These are phyloP conservation scores for Fusarium sp. DNA, from an alignment of 2,329 filamentous ascomycete species.

Conservation along the genomic window DNA sequence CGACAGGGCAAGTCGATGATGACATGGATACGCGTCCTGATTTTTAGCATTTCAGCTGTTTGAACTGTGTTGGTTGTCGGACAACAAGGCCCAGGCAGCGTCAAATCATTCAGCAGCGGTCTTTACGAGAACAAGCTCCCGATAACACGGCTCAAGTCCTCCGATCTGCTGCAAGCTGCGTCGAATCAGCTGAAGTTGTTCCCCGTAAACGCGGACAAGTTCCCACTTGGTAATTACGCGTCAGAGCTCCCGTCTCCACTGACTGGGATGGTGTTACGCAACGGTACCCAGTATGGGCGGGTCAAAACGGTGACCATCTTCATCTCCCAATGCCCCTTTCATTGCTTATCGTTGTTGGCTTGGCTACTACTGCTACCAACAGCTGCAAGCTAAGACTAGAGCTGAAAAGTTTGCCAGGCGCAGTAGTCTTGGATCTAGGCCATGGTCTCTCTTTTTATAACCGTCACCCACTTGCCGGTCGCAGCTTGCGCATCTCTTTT, in stretches of 20 bases:
- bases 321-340: conserved; percentile 28
- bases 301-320: conserved; percentile 26
- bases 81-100: neutral
- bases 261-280: conserved; percentile 25
- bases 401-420: conserved; percentile 15
- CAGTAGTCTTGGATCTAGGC: conserved; percentile 4
- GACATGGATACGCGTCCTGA: neutral
- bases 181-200: conserved; percentile 6
- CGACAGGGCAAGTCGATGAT: conserved; percentile 22
- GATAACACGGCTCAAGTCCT: neutral
- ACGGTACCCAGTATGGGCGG: conserved; percentile 24
- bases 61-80: too few species aligned
- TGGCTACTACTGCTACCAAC: neutral
- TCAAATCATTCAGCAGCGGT: conserved; percentile 8
- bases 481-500: conserved; percentile 17
- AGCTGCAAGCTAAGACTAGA: conserved; percentile 14
- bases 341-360: conserved; percentile 16
- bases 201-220: conserved; percentile 10
- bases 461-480: conserved; percentile 29
- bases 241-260: conserved; percentile 22
- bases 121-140: neutral
- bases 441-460: conserved; percentile 25
- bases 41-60: neutral
- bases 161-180: neutral
- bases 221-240: conserved; percentile 21